These are phyloP conservation scores for Scleroderma citrinum DNA, from an alignment of 768 basidiomycete genomes.

Conservation along the genomic window DNA sequence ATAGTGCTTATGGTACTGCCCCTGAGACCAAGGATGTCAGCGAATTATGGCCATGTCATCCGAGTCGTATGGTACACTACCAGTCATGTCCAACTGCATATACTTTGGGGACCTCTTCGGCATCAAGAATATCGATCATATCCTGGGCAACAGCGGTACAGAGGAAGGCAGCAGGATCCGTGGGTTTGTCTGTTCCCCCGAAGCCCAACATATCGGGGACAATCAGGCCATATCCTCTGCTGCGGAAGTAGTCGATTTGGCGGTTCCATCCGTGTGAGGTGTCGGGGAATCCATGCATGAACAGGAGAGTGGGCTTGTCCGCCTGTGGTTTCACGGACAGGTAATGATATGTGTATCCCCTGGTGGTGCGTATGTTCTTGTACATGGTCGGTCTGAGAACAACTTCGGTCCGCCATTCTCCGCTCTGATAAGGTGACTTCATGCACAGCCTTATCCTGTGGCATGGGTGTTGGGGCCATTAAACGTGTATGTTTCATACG, in stretches of 20 bases:
- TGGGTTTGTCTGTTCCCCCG: slow-evolving; percentile 40
- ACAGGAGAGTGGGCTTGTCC: slow-evolving; percentile 34
- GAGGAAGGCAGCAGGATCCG: slow-evolving; percentile 21
- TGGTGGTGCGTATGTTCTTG: slow-evolving; percentile 27
- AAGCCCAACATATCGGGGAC: slow-evolving; percentile 45
- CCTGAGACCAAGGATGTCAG: slow-evolving; percentile 19
- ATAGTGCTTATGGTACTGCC: slow-evolving; percentile 30
- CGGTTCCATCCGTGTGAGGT: slow-evolving; percentile 38
- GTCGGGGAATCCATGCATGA: slow-evolving; percentile 42
- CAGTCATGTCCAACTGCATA: slow-evolving; percentile 39
- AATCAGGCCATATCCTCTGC: slow-evolving; percentile 38
- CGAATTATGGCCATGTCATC: too few species aligned
- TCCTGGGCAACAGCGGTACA: slow-evolving; percentile 26
- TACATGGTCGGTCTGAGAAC: too few species aligned
- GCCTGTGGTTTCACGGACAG: slow-evolving; percentile 20
- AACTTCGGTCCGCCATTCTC: too few species aligned
- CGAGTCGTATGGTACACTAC: slow-evolving; percentile 9
- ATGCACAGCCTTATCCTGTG: too few species aligned
- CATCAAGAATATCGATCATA: slow-evolving; percentile 34
- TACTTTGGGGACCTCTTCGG: slow-evolving; percentile 26
- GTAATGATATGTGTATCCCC: slow-evolving; percentile 34
- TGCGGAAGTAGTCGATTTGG: slow-evolving; percentile 33
- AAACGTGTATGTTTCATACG: too few species aligned
- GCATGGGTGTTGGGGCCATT: too few species aligned
- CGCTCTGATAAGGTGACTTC: too few species aligned